Base-by-base conservation (phyloP, 2,329 filamentous ascomycete genomes). In the Penicillium sp. region DNA sequence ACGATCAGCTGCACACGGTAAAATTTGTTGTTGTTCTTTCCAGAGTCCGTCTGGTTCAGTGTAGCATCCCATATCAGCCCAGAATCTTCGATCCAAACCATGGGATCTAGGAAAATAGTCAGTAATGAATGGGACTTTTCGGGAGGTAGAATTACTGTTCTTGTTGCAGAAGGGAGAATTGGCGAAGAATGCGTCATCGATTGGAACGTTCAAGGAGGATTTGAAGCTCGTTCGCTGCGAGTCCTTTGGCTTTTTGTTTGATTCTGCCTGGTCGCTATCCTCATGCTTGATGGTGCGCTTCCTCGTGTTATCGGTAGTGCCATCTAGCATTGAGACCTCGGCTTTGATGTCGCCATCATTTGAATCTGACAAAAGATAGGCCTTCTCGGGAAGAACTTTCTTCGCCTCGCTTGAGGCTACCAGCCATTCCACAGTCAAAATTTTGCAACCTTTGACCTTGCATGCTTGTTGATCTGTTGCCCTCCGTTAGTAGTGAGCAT, bases 1-100 rank as follows among this genome's bases (percentile, higher is more conserved):
- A n/a, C 85, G 66, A 58, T 31, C 15, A 89, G 77, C 77, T 93
- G 89, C 26, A 92, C 71, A 26, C 85, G 83, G 67, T 92, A 93
- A 70, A 92, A 93, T 63, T 94, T 94, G 72, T 94, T 93, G 72
- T 89, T 89, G 68, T 93, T 94, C 45, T 81, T 73, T 0, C 78
- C 75, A 0, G 89, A 78, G 62, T 91, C 89, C 11, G 90, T 89
- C 69, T 92, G 88, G 63, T 92, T 94, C 44, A 95, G 77, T 0
- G 88, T 86, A 0, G 89, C 90, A 68, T 95, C 90, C 70, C 84
- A 93, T 46, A 93, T 90, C 53, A 88, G 74, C 20, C 85, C 84
- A 37, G 81, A 73, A 1, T 81, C 73, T 57, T 87, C 87, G 53
- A 93, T 82, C 66, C 88, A 86, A 29, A 95, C 89, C 12, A 12